A percentile compares a stretch with the other conserved stretches of the same genome.
phyloP scores from a whole-genome alignment of 2,329 filamentous ascomycete species.

The Pleoardoris graminearum region DNA sequence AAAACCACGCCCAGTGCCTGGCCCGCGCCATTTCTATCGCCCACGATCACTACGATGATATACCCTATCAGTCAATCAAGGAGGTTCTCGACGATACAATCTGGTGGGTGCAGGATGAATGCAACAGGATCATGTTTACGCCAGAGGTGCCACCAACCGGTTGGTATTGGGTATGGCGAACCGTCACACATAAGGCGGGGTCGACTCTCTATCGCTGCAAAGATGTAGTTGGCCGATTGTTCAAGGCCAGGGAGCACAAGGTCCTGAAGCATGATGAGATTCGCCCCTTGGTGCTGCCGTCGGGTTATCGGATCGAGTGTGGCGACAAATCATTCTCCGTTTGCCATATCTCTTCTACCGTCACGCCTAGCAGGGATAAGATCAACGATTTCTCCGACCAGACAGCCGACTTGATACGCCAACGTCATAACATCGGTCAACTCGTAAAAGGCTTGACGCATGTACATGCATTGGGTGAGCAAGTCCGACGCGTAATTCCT shows the following conservation, averaged over 20 bases:
- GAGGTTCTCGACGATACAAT: slow-evolving; percentile 22
- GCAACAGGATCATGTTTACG: slow-evolving; percentile 23
- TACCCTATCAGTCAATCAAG: slow-evolving; percentile 17
- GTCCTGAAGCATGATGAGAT: no score
- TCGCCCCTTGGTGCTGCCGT: background rate
- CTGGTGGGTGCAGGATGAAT: slow-evolving; percentile 28
- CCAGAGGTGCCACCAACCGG: slow-evolving; percentile 13
- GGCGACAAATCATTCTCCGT: background rate
- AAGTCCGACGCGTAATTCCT: no score
- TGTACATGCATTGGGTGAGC: no score
- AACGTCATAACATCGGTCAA: background rate
- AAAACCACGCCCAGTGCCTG: slow-evolving; percentile 32
- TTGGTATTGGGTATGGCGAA: background rate
- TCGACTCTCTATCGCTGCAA: background rate
- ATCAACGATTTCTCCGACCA: background rate
- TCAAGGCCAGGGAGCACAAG: background rate
- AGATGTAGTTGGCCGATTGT: background rate
- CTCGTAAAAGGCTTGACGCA: background rate
- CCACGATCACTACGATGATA: slow-evolving; percentile 12
- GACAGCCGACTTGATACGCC: background rate
- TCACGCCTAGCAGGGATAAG: background rate
- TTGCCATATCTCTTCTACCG: background rate
- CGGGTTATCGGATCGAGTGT: background rate
- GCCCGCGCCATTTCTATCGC: slow-evolving; percentile 22
- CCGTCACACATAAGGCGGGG: background rate